These are phyloP conservation scores for Tothia fuscella DNA, from an alignment of 2,329 filamentous ascomycete species.

Conservation along the genomic window DNA sequence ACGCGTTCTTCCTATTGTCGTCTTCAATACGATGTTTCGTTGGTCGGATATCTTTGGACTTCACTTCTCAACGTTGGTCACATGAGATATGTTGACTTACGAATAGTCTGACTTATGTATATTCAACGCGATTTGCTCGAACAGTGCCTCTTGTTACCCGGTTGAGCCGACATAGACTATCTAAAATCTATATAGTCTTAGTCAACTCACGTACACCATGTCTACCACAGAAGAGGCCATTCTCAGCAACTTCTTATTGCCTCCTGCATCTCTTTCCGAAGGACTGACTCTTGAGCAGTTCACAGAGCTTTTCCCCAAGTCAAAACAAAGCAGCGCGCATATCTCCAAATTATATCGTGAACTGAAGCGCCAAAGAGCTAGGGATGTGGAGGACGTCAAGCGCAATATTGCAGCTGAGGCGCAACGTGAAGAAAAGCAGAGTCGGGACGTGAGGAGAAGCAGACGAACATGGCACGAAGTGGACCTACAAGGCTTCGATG, in stretches of 20 bases:
- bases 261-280: constrained; percentile 61
- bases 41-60: too few relatives aligned
- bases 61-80: too few relatives aligned
- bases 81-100: too few relatives aligned
- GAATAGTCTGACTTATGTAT: too few relatives aligned
- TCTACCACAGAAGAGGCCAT: constrained; percentile 63
- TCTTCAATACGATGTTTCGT: too few relatives aligned
- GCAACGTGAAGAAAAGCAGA: constrained; percentile 46
- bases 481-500: too few relatives aligned
- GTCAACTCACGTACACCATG: constrained; percentile 44
- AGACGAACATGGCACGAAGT: too few relatives aligned
- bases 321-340: constrained; percentile 52
- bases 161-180: too few relatives aligned
- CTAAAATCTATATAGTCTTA: too few relatives aligned
- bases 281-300: constrained; percentile 66
- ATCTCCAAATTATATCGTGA: constrained; percentile 65
- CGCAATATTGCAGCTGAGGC: constrained; percentile 54
- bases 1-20: too few relatives aligned
- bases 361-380: constrained; percentile 61
- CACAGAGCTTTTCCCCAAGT: constrained; percentile 60
- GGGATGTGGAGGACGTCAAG: constrained; percentile 55
- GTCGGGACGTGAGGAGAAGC: constrained; percentile 44
- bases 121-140: too few relatives aligned
- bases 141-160: too few relatives aligned
- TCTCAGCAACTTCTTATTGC: constrained; percentile 64